Base-by-base conservation (phyloP, 345 rosid genomes). In the Nasturtium officinale region DNA sequence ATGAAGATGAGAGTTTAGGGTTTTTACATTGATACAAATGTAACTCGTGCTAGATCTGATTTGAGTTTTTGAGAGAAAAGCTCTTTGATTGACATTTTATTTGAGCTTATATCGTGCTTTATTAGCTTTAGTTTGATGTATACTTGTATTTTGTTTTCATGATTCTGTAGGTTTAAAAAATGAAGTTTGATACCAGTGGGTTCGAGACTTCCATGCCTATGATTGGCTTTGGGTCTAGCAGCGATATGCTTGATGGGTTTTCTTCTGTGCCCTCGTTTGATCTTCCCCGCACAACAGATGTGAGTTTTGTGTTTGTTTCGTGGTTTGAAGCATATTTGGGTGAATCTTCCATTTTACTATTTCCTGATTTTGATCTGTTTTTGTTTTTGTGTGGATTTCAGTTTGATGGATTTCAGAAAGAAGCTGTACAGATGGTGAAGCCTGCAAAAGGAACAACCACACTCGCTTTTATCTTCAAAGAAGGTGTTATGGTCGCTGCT, bases 371-470 rank as follows among this genome's bases (percentile, higher is more conserved):
- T 9, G 30, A 48, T 43, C 55, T 73, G n/a, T 23, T 23, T 23
- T 23, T 23, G 12, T 9, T 45, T 66, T 30, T 13, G 6, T 47
- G 35, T 75, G 25, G 76, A 12, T 82, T 79, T 69, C 80, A 96
- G 99, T 92, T 92, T 75, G 98, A 96, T 84, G 89, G 90, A 8
- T 96, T 96, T 69, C 85, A 80, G 80, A 89, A 90, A 78, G 92
- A 90, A 67, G 94, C 97, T 65, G 62, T 85, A 11, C 90, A 87
- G 68, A 92, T 87, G 90, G 89, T 96, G 85, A 96, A 96, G 86
- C 97, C 91, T 13, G 96, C 97, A 0, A 90, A 87, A 82, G 99
- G 99, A 28, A 96, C 98, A 50, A 96, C 99, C 12, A 96, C 99
- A 0, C 91, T 96, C 9, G 99, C 99, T 62, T 96, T 96, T 58